Evolutionary conservation across 1,139 yeast genomes (phyloP), one percentile per base, ranked within the genome.

Genomic region (Taphrina wiesneri): DNA sequence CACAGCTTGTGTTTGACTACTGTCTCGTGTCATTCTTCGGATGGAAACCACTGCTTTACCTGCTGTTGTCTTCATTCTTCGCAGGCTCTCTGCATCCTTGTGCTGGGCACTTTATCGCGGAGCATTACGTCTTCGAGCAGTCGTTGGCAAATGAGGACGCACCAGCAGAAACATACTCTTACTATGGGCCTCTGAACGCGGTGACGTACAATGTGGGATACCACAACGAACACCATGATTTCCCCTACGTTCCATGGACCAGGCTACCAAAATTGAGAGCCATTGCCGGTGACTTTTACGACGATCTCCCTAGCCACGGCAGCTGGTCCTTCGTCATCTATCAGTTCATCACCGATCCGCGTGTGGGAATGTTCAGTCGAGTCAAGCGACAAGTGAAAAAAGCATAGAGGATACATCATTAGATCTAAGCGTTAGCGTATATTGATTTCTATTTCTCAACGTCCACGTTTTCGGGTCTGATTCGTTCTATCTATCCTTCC

Each of bases 71-170:
- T 61, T 87, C 96, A 0, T 89, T 91, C 74, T 79, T 91, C 66
- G 96, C 97, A 0, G 97, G 97, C 0, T 89, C 96, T 0, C 80
- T 90, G 74, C 97, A 91, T 73, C 97, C 97, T 36, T 86, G 91
- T 71, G 96, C 97, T 1, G 97, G 97, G 19, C 97, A 91, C 77
- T 91, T 91, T 76, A 90, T 91, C 71, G 96, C 97, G 6, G 97
- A 91, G 75, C 97, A 91, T 75, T 91, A 91, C 74, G 87, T 90
- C 17, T 79, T 91, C 74, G 78, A 86, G 70, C 81, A 89, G 79
- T 82, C 86, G 67, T 72, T 75, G 15, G 61, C 70, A 5, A 65
- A 56, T 4, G 67, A 74, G 34, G 72, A 74, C 7, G 78, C 82
- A 19, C 95, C 95, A 0, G 80, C 82, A 26, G 97, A 91, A 74